Base-by-base conservation (phyloP, 495 filamentous ascomycete species). In the Hypoxylon lienhwacheense region DNA sequence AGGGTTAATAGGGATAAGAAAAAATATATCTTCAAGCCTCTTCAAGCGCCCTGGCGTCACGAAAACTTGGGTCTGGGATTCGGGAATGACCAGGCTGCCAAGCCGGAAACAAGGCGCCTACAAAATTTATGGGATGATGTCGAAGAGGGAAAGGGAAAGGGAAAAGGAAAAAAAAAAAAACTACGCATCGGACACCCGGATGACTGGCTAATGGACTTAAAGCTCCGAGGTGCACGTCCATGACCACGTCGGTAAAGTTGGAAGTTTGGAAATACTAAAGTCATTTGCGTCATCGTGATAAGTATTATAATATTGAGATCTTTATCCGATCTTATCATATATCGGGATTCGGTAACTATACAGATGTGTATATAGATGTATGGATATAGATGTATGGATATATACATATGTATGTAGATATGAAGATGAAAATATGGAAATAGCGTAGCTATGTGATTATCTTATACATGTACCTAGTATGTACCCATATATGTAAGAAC, bases 91-190 rank as follows among this genome's bases (percentile, higher is more conserved):
- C 41, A 53, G 48, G 55, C 22, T 47, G 43, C 48, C 55, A 49
- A 59, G 55, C 48, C 55, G 48, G 55, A 53, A 53, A 53, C 55
- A 53, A 49, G 36, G 36, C 22, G 49, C 14, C 43, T 36, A 35
- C 45, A 40, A 37, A 41, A n/a, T n/a, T n/a, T 10, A 26, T 60
- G 56, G 56, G 50, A 47, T 34, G 16, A 25, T 29, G 48, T 43
- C 22, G 24, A 41, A 36, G 39, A 24, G 19, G 4, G 37, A 41
- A 41, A 26, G 20, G 20, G 41, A 16, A 8, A n/a, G n/a, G n/a
- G n/a, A n/a, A n/a, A n/a, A n/a, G n/a, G n/a, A n/a, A n/a, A n/a
- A n/a, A n/a, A n/a, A n/a, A n/a, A n/a, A n/a, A n/a, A n/a, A n/a
- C n/a, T n/a, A 28, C 25, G 7, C 17, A 28, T 42, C 50, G 50